Conservation (phyloP, 2,329 filamentous ascomycete genomes). For the Chalaropsis thielavioides region DNA sequence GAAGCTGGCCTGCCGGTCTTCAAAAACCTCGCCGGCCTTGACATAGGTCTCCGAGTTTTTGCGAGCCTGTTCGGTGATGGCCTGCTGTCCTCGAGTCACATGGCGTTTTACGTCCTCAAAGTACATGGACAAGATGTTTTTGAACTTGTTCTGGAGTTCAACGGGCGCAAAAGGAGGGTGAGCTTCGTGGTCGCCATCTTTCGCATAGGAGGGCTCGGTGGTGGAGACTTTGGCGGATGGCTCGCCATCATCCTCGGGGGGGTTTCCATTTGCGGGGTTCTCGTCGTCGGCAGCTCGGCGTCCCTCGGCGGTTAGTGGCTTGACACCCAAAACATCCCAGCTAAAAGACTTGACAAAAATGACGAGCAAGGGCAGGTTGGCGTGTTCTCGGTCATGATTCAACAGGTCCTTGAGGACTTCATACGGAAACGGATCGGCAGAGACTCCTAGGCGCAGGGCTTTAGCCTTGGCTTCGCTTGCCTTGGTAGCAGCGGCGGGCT, state of each 20-base stretch:
- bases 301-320: slow-evolving; percentile 54
- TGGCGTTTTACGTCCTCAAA: slow-evolving; percentile 88
- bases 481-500: slow-evolving; percentile 37
- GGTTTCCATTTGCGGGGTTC: slow-evolving; percentile 34
- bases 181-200: slow-evolving; percentile 27
- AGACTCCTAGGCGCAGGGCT: slow-evolving; percentile 39
- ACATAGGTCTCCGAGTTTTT: slow-evolving; percentile 97
- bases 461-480: slow-evolving; percentile 44
- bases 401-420: slow-evolving; percentile 96
- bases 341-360: slow-evolving; percentile 92
- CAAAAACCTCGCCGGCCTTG: slow-evolving; percentile 95
- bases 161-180: slow-evolving; percentile 62
- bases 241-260: slow-evolving; percentile 3
- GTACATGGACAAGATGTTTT: slow-evolving; percentile 70
- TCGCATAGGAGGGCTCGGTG: slow-evolving; percentile 11
- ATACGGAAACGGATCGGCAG: slow-evolving; percentile 82
- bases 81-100: slow-evolving; percentile 80
- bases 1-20: slow-evolving; percentile 89
- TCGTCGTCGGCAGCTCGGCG: slow-evolving; percentile 75
- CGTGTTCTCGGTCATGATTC: slow-evolving; percentile 82
- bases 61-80: slow-evolving; percentile 69
- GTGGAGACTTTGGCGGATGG: slow-evolving; percentile 18
- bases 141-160: slow-evolving; percentile 74
- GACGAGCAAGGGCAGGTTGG: slow-evolving; percentile 80
- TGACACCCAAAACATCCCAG: slow-evolving; percentile 86